Percentiles rank a stretch among this genome's conserved stretches.
phyloP scores from a whole-genome alignment of 495 filamentous ascomycete genomes.

The Neurospora sublineolata region DNA sequence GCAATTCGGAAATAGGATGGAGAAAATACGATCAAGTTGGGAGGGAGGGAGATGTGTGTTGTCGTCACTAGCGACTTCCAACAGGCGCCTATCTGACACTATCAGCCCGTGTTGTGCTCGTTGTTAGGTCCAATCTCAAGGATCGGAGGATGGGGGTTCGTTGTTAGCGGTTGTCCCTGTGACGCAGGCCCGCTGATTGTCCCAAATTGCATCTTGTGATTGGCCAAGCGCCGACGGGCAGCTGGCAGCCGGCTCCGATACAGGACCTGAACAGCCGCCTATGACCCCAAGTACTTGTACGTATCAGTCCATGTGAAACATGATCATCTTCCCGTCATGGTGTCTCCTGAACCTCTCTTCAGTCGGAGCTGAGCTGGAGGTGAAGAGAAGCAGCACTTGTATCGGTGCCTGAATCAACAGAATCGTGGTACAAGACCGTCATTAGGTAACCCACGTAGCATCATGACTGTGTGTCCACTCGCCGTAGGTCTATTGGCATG shows the following conservation, averaged over 20 bases:
- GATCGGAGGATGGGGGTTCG: background rate
- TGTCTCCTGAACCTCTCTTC: background rate
- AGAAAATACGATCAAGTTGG: background rate
- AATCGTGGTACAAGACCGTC: background rate
- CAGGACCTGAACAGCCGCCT: background rate
- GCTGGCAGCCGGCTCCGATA: background rate
- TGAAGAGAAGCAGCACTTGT: background rate
- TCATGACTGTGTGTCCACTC: background rate
- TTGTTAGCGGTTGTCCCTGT: conserved; percentile 2
- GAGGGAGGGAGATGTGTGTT: background rate
- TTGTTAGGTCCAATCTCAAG: background rate
- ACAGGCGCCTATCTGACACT: background rate
- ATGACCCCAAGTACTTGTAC: background rate
- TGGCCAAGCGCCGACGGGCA: background rate
- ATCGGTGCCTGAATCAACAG: background rate
- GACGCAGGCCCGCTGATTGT: conserved; percentile 10
- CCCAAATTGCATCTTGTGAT: background rate
- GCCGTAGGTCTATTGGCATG: background rate
- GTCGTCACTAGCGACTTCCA: background rate
- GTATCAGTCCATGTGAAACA: background rate
- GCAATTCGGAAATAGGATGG: background rate
- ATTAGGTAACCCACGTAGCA: background rate
- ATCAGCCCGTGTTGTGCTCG: background rate
- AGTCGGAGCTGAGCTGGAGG: background rate
- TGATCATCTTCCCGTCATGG: background rate